phyloP scores from a whole-genome alignment of 768 basidiomycete genomes.

The Chiua virens region DNA sequence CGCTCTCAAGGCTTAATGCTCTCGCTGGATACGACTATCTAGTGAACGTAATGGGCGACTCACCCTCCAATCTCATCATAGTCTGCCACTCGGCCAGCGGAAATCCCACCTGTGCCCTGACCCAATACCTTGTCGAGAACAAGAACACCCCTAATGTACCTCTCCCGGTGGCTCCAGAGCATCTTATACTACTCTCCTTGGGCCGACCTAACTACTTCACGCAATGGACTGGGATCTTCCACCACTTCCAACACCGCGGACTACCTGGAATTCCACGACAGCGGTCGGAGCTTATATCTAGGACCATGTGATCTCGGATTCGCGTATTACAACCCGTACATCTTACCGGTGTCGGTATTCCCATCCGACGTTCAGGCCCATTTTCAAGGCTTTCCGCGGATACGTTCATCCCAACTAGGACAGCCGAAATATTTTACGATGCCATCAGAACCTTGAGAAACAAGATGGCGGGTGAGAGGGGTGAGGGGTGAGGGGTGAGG shows the following conservation, averaged over 20 bases:
- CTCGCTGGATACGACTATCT: slow-evolving; percentile 75
- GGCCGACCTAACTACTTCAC: slow-evolving; percentile 45
- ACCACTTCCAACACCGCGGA: slow-evolving; percentile 36
- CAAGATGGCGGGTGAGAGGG: slow-evolving; percentile 53
- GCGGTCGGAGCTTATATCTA: slow-evolving; percentile 28
- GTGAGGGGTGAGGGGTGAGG: slow-evolving; percentile 39
- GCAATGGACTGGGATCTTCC: slow-evolving; percentile 40
- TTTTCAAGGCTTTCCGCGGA: slow-evolving; percentile 60
- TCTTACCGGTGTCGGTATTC: slow-evolving; percentile 56
- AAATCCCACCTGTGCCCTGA: slow-evolving; percentile 65
- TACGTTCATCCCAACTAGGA: slow-evolving; percentile 59
- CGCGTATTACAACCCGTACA: slow-evolving; percentile 49
- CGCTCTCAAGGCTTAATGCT: slow-evolving; percentile 71
- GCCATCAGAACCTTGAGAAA: slow-evolving; percentile 44
- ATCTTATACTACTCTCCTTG: slow-evolving; percentile 57
- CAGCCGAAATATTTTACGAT: slow-evolving; percentile 59
- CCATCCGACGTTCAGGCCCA: slow-evolving; percentile 31
- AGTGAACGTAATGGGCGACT: slow-evolving; percentile 53
- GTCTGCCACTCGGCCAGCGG: slow-evolving; percentile 79
- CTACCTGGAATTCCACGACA: slow-evolving; percentile 13
- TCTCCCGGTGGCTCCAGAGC: slow-evolving; percentile 46
- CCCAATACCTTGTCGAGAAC: slow-evolving; percentile 59
- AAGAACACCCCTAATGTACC: slow-evolving; percentile 23
- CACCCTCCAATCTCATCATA: slow-evolving; percentile 60
- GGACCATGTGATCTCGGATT: slow-evolving; percentile 48